Base-by-base conservation (phyloP, 164 flowering plant species). In the Aristolochia californica region DNA sequence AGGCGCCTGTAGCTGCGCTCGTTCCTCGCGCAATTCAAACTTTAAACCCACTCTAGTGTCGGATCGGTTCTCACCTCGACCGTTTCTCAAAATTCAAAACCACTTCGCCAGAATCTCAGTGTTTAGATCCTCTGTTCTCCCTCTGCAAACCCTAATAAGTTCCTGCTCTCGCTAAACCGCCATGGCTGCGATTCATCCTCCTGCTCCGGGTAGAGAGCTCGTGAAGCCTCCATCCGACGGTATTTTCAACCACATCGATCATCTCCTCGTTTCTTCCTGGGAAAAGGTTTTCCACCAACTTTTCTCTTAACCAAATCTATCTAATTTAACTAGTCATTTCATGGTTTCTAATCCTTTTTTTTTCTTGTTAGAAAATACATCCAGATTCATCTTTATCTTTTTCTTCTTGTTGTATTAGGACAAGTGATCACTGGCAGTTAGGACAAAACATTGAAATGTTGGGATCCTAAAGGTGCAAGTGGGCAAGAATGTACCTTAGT, bases 391-490 rank as follows among this genome's bases (percentile, higher is more conserved):
- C 10, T n/a, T 28, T 58, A 47, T 47, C 43, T 58, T 55, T 34
- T 11, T 55, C n/a, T 11, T 50, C 4, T 24, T 50, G 21, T 51
- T 45, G 23, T 57, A 57, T 38, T 65, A 90, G 99, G 99, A 52
- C 99, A 94, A 79, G 87, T 90, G 53, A 82, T 94, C 49, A 83
- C 93, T 58, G 99, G 99, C 44, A 86, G 99, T 66, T 94, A 97
- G 99, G 99, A 94, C 67, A 94, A 84, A 71, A 90, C 96, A 43
- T 54, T 94, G 25, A 94, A 94, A 74, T 94, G 95, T 68, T 94
- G 99, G 99, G 99, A 94, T 72, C 96, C 99, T 53, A 86, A 97
- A 78, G 97, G 97, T 60, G 95, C 96, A 40, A 88, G 91, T 65
- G 96, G 97, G 58, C 88, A 83, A 72, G 96, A 88, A 57, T 87